These are phyloP conservation scores for Calonectria honghensis DNA, from an alignment of 2,329 filamentous ascomycete species.

Conservation along the genomic window DNA sequence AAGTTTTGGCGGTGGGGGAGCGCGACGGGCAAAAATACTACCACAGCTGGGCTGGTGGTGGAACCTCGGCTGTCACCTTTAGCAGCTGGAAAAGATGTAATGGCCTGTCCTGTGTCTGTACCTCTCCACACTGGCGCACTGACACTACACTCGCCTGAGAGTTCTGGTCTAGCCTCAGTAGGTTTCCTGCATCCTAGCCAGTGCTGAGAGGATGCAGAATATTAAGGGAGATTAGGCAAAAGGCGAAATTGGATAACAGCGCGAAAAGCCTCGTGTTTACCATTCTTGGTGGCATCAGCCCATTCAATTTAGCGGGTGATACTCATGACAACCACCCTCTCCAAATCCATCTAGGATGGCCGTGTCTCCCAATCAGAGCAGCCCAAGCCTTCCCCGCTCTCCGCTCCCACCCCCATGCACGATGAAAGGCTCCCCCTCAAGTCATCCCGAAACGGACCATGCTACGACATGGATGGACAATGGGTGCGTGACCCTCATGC, in stretches of 20 bases:
- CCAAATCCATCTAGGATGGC: background rate
- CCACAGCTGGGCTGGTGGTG: background rate
- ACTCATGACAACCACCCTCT: constrained; percentile 8
- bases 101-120: constrained; percentile 4
- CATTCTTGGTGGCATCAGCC: constrained; percentile 10
- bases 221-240: constrained; percentile 6
- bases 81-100: background rate
- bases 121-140: constrained; percentile 16
- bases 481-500: constrained; percentile 34
- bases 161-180: background rate
- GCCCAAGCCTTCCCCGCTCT: constrained; percentile 42
- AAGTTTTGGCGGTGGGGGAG: background rate
- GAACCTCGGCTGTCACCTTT: constrained; percentile 6
- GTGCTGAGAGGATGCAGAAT: background rate
- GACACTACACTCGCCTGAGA: background rate
- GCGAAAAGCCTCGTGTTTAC: background rate
- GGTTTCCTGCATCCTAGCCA: background rate
- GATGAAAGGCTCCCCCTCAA: constrained; percentile 33
- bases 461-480: constrained; percentile 25
- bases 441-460: constrained; percentile 34
- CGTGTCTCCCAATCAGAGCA: constrained; percentile 34
- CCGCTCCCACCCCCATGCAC: constrained; percentile 34
- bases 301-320: constrained; percentile 6
- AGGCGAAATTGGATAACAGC: background rate
- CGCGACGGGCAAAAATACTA: background rate